Conservation (phyloP, 139 green algal species). For the Coelastrella sp. region DNA sequence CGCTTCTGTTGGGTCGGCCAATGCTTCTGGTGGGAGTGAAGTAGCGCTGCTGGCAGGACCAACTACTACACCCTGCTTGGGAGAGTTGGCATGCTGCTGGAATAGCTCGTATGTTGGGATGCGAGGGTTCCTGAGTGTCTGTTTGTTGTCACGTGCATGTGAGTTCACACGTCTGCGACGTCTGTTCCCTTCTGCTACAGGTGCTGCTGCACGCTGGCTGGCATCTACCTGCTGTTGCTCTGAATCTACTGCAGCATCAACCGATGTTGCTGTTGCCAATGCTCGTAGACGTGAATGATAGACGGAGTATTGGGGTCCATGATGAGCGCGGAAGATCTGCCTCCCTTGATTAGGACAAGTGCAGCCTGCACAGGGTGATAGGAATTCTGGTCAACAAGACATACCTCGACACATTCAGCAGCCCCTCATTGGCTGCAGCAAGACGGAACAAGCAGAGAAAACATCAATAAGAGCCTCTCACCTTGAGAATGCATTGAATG, state of each 20-base stretch:
- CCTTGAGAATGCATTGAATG: too few species aligned
- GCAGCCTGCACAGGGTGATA: too few species aligned
- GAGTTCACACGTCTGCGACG: neutral
- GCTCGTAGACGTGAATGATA: too few species aligned
- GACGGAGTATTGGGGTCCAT: too few species aligned
- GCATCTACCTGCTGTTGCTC: neutral
- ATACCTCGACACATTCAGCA: too few species aligned
- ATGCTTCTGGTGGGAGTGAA: neutral
- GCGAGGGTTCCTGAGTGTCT: neutral
- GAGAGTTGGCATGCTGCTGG: neutral
- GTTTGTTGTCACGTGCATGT: neutral
- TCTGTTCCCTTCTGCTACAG: neutral
- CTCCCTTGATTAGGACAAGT: too few species aligned
- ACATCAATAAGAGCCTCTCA: too few species aligned
- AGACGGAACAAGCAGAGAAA: too few species aligned
- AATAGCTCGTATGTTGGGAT: neutral
- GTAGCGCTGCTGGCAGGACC: neutral
- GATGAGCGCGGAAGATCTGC: too few species aligned
- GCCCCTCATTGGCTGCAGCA: too few species aligned
- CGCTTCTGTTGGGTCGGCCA: neutral
- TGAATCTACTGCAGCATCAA: conserved; percentile 5
- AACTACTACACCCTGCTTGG: neutral
- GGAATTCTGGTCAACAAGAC: too few species aligned
- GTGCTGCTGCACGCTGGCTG: neutral
- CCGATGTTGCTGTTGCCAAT: too few species aligned